Percentiles rank a stretch among this genome's conserved stretches.
phyloP scores from a whole-genome alignment of 495 filamentous ascomycete species.

The Xylaria longipes region DNA sequence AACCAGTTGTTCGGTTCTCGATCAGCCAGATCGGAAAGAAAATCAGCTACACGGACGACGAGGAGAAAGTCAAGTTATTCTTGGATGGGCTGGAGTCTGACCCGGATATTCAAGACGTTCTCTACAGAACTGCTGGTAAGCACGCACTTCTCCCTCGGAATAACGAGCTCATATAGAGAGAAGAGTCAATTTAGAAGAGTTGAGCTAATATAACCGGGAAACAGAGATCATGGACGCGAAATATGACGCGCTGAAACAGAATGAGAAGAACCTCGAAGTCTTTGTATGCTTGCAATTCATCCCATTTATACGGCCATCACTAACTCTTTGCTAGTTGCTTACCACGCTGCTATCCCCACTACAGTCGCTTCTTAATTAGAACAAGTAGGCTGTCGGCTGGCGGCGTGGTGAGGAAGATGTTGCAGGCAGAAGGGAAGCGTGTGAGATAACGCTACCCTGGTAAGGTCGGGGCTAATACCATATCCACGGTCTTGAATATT shows the following conservation, averaged over 20 bases:
- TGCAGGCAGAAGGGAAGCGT: not conserved
- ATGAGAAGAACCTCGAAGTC: constrained; percentile 20
- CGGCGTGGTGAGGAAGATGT: not conserved
- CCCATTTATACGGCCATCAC: not conserved
- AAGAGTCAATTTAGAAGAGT: not conserved
- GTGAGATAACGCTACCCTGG: too few relatives aligned
- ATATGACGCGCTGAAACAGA: constrained; percentile 16
- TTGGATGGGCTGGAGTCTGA: constrained; percentile 13
- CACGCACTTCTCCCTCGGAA: not conserved
- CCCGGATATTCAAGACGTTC: constrained; percentile 4
- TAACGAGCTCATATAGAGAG: not conserved
- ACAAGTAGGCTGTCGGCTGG: not conserved
- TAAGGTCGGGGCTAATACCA: too few relatives aligned
- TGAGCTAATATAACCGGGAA: not conserved
- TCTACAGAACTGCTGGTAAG: constrained; percentile 3
- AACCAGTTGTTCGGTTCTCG: constrained; percentile 15
- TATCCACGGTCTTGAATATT: too few relatives aligned
- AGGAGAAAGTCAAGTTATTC: constrained; percentile 16
- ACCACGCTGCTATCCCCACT: constrained; percentile 26
- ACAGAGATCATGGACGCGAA: constrained; percentile 18
- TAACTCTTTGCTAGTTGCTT: constrained; percentile 25
- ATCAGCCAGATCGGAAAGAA: constrained; percentile 22
- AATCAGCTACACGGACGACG: constrained; percentile 20
- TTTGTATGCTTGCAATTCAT: constrained; percentile 9
- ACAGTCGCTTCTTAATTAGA: constrained; percentile 16